Conservation (phyloP, 208 protist species). For the Crithidia brevicula region DNA sequence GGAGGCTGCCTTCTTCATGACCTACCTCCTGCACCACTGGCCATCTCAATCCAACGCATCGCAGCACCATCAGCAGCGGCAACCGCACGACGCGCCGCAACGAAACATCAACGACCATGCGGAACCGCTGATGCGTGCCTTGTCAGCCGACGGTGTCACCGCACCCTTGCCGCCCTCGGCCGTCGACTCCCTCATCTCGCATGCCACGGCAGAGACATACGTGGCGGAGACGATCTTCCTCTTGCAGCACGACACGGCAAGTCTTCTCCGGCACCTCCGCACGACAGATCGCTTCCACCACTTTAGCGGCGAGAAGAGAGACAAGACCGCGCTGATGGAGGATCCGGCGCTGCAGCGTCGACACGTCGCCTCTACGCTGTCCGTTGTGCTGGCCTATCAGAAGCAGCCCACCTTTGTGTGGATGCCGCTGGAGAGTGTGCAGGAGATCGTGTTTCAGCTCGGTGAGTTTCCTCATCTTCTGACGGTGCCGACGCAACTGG, state of each 20-base stretch:
- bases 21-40: slow-evolving; percentile 36
- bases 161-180: background rate
- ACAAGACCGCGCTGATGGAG: slow-evolving; percentile 20
- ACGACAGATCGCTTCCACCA: slow-evolving; percentile 37
- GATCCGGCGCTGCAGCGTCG: slow-evolving; percentile 44
- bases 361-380: slow-evolving; percentile 62
- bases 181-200: slow-evolving; percentile 7
- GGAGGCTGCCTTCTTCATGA: slow-evolving; percentile 74
- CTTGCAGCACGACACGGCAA: slow-evolving; percentile 77
- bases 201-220: slow-evolving; percentile 40
- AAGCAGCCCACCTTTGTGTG: slow-evolving; percentile 72
- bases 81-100: background rate
- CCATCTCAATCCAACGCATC: background rate
- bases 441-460: slow-evolving; percentile 73
- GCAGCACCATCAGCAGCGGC: background rate
- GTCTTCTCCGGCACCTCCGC: slow-evolving; percentile 66
- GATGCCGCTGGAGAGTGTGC: slow-evolving; percentile 81
- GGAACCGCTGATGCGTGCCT: slow-evolving; percentile 1
- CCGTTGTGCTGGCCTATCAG: slow-evolving; percentile 62
- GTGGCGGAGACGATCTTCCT: slow-evolving; percentile 54
- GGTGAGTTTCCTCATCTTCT: slow-evolving; percentile 45
- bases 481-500: background rate
- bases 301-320: slow-evolving; percentile 52
- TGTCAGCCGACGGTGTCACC: background rate
- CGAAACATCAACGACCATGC: background rate